A percentile compares a stretch with the other conserved stretches of the same genome.
Evolutionary conservation across 1,139 yeast species (phyloP).

Genomic region (Hyphopichia fennica): DNA sequence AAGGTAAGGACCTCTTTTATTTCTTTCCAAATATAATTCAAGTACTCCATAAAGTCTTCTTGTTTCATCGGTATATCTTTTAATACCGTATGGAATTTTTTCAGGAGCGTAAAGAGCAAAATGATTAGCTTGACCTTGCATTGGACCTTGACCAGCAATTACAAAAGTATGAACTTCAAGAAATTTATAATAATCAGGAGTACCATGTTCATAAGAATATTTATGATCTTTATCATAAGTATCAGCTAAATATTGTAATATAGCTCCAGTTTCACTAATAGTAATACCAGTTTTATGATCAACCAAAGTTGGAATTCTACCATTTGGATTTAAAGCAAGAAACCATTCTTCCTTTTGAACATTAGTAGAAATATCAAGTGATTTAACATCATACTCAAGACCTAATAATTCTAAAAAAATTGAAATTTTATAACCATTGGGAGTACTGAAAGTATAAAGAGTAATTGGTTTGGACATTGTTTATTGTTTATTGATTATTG

Average conservation of each 20-base stretch:
- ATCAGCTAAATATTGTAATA: constrained; percentile 54
- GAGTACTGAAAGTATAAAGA: constrained; percentile 50
- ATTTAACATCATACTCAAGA: constrained; percentile 44
- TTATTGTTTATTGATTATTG: too few species aligned
- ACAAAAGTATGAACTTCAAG: constrained; percentile 56
- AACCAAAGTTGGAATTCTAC: constrained; percentile 58
- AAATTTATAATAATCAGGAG: constrained; percentile 49
- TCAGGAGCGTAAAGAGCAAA: constrained; percentile 45
- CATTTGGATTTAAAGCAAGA: constrained; percentile 57
- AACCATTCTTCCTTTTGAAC: constrained; percentile 57
- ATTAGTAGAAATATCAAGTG: constrained; percentile 38
- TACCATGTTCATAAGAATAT: constrained; percentile 44
- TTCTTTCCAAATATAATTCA: constrained; percentile 44
- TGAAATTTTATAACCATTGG: constrained; percentile 57
- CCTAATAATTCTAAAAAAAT: constrained; percentile 49
- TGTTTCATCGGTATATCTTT: constrained; percentile 51
- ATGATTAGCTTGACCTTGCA: constrained; percentile 59
- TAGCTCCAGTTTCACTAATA: constrained; percentile 60
- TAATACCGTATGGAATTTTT: constrained; percentile 51
- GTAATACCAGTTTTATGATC: constrained; percentile 45
- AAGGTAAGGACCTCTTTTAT: constrained; percentile 43
- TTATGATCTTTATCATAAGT: constrained; percentile 55
- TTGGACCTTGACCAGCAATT: constrained; percentile 61
- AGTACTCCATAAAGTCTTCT: constrained; percentile 53
- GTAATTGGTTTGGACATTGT: constrained; percentile 17